Conservation (phyloP, 495 filamentous ascomycete genomes). For the Penicillium riverlandense region DNA sequence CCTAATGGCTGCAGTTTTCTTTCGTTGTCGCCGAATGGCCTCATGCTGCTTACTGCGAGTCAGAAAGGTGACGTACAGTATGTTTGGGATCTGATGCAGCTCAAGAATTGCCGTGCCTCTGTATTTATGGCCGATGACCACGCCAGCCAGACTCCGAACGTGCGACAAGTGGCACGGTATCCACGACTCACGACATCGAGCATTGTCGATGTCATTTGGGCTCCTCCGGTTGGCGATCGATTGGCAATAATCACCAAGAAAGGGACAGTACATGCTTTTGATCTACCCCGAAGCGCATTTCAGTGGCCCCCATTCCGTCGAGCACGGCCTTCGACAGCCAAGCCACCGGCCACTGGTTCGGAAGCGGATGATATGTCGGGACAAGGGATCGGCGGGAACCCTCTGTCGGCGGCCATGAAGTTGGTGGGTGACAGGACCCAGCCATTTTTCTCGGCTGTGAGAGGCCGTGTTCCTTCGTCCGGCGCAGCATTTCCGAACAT, state of each 20-base stretch:
- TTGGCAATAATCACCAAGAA: constrained; percentile 82
- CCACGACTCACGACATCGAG: constrained; percentile 84
- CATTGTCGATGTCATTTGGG: constrained; percentile 87
- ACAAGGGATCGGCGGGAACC: constrained; percentile 48
- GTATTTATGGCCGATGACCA: constrained; percentile 33
- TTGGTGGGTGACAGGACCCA: constrained; percentile 50
- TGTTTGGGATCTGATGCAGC: constrained; percentile 86
- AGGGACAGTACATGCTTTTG: constrained; percentile 88
- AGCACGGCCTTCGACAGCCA: constrained; percentile 35
- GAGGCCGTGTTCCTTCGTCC: constrained; percentile 43
- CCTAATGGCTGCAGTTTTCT: constrained; percentile 86
- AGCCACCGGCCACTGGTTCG: constrained; percentile 21
- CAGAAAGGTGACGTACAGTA: constrained; percentile 87
- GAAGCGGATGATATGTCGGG: constrained; percentile 35
- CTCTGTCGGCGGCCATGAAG: constrained; percentile 58
- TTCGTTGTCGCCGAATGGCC: constrained; percentile 78
- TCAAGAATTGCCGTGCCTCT: constrained; percentile 33
- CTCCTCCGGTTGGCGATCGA: constrained; percentile 68
- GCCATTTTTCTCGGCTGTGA: constrained; percentile 49
- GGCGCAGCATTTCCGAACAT: constrained; percentile 39
- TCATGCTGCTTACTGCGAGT: constrained; percentile 81
- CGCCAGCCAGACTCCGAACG: constrained; percentile 33
- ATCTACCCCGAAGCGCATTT: constrained; percentile 74
- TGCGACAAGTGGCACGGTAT: constrained; percentile 80
- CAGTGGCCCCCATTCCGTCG: constrained; percentile 85